These are phyloP conservation scores for Phlebiopsis gigantea DNA, from an alignment of 768 basidiomycete species.

Conservation along the genomic window DNA sequence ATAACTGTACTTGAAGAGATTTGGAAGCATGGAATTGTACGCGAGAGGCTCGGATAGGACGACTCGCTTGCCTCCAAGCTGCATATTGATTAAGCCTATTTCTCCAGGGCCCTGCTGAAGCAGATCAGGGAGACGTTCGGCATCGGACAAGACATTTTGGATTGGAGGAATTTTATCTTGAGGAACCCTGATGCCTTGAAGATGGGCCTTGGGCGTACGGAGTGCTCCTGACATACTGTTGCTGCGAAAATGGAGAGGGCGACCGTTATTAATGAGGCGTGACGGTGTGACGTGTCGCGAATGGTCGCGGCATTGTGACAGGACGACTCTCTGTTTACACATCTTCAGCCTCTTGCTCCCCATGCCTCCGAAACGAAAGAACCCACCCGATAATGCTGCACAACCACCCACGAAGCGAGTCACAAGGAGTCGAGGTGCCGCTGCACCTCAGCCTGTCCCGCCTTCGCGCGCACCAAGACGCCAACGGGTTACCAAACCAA, in stretches of 20 bases:
- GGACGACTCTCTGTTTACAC: not conserved
- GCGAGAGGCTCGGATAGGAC: conserved; percentile 1
- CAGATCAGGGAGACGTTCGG: not conserved
- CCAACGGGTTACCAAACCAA: not conserved
- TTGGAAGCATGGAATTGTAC: conserved; percentile 8
- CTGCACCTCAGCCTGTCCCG: not conserved
- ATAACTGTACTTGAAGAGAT: conserved; percentile 21
- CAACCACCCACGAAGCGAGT: conserved; percentile 18
- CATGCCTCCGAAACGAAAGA: conserved; percentile 32
- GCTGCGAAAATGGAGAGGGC: not conserved
- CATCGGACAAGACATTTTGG: not conserved
- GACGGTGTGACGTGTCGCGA: conserved; percentile 10
- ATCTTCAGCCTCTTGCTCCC: not conserved
- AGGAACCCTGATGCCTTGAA: not conserved
- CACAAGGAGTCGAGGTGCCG: conserved; percentile 12
- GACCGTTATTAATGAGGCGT: not conserved
- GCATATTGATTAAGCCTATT: not conserved
- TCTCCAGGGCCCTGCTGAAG: not conserved
- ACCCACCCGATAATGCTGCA: not conserved
- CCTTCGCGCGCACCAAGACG: not conserved
- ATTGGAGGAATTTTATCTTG: not conserved
- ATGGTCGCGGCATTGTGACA: not conserved
- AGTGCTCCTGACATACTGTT: not conserved
- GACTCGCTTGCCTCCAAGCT: not conserved
- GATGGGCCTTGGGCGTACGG: not conserved